phyloP scores from a whole-genome alignment of 805 yeast genomes.

The Candida manassasensis region DNA sequence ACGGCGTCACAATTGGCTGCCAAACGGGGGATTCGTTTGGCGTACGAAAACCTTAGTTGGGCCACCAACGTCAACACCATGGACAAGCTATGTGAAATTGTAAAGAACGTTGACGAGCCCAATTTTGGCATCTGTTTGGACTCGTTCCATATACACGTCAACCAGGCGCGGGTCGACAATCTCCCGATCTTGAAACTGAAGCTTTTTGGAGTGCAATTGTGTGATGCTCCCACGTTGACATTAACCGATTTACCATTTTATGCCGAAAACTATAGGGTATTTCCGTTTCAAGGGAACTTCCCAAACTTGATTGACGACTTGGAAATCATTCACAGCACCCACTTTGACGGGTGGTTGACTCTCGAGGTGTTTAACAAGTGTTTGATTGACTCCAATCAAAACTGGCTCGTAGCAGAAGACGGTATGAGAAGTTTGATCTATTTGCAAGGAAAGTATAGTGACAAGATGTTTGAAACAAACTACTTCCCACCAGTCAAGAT shows the following conservation, averaged over 20 bases:
- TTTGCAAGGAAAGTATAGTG: slow-evolving; percentile 8
- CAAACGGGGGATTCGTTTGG: slow-evolving; percentile 14
- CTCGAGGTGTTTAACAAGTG: slow-evolving; percentile 14
- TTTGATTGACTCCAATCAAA: slow-evolving; percentile 6
- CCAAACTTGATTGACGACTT: slow-evolving; percentile 5
- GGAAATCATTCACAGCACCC: slow-evolving; percentile 5
- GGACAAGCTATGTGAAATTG: slow-evolving; percentile 13
- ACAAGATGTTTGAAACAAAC: neutral
- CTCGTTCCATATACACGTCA: slow-evolving; percentile 19
- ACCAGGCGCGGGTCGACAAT: slow-evolving; percentile 3
- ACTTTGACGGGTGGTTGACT: slow-evolving; percentile 12
- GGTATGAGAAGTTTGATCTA: slow-evolving; percentile 12
- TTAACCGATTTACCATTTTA: slow-evolving; percentile 8
- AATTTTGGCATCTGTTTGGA: slow-evolving; percentile 26
- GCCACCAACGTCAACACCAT: slow-evolving; percentile 16
- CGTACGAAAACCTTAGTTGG: slow-evolving; percentile 25
- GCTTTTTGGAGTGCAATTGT: slow-evolving; percentile 21
- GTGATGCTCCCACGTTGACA: slow-evolving; percentile 17
- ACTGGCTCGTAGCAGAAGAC: slow-evolving; percentile 10
- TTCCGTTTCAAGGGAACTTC: slow-evolving; percentile 13
- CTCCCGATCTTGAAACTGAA: slow-evolving; percentile 10
- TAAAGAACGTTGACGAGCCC: slow-evolving; percentile 14
- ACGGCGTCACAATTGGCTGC: slow-evolving; percentile 12
- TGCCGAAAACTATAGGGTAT: slow-evolving; percentile 12
- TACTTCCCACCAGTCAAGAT: slow-evolving; percentile 3